These are phyloP conservation scores for Tetrahymena elliotti DNA, from an alignment of 73 alveolate species.

Conservation along the genomic window DNA sequence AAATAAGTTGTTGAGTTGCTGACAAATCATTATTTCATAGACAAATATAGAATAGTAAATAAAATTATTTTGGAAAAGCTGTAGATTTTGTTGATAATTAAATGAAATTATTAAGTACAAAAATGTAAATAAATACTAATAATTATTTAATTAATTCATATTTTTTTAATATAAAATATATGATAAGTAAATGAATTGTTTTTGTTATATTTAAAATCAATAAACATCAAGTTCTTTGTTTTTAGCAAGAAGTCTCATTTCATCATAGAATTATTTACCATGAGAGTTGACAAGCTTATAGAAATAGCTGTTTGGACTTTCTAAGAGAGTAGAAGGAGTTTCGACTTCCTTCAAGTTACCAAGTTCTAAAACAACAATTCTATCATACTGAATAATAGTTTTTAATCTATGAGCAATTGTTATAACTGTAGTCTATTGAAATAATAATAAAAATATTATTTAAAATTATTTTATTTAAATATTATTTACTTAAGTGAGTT, in stretches of 20 bases:
- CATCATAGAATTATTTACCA: not conserved
- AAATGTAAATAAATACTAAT: not conserved
- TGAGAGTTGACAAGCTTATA: not conserved
- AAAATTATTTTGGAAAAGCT: too few relatives aligned
- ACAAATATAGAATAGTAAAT: too few relatives aligned
- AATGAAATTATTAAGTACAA: too few relatives aligned
- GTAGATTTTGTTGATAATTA: too few relatives aligned
- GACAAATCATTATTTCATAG: too few relatives aligned
- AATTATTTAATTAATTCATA: too few relatives aligned
- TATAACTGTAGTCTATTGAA: slow-evolving; percentile 45
- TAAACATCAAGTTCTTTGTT: not conserved
- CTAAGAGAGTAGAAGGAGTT: not conserved
- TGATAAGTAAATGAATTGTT: not conserved
- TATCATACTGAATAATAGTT: slow-evolving; percentile 54
- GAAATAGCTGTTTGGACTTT: not conserved
- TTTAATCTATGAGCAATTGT: slow-evolving; percentile 61
- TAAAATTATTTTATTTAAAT: not conserved
- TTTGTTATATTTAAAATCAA: not conserved
- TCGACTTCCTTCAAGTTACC: slow-evolving; percentile 28
- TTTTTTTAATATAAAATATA: too few relatives aligned
- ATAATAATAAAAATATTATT: slow-evolving; percentile 1
- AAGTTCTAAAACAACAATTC: slow-evolving; percentile 49
- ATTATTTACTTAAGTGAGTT: not conserved
- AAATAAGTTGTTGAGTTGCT: too few relatives aligned
- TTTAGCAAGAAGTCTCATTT: not conserved